phyloP scores from a whole-genome alignment of 2,329 filamentous ascomycete species.

The Delphinella strobiligena region DNA sequence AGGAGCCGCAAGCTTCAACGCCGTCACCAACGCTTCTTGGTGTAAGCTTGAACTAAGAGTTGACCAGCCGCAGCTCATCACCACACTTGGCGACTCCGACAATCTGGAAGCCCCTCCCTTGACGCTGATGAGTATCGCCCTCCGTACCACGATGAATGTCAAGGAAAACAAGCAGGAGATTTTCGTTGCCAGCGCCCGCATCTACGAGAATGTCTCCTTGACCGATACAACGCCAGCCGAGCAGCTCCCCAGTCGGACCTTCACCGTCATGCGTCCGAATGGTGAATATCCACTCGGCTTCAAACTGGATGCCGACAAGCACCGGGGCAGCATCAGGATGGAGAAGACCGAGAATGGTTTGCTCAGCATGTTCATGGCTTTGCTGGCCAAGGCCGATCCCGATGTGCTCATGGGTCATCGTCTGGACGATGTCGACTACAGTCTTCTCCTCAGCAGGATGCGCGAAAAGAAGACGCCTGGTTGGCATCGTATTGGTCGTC shows the following conservation, averaged over 20 bases:
- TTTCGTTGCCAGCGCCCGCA: constrained; percentile 74
- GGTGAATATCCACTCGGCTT: constrained; percentile 78
- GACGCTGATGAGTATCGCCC: constrained; percentile 88
- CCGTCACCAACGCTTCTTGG: constrained; percentile 86
- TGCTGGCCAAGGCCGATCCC: constrained; percentile 78
- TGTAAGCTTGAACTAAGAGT: constrained; percentile 89
- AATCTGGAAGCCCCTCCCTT: constrained; percentile 73
- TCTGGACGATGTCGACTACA: constrained; percentile 95
- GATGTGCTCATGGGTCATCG: constrained; percentile 91
- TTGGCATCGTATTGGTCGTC: constrained; percentile 84
- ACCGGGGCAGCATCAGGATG: constrained; percentile 64
- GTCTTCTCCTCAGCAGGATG: constrained; percentile 73
- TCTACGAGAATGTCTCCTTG: constrained; percentile 83
- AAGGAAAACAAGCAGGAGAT: constrained; percentile 97
- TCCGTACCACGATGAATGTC: constrained; percentile 78
- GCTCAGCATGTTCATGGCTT: constrained; percentile 76
- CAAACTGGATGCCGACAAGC: constrained; percentile 62
- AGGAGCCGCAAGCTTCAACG: constrained; percentile 63
- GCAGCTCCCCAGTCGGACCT: constrained; percentile 77
- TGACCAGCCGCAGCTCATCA: constrained; percentile 64
- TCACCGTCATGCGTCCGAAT: constrained; percentile 79
- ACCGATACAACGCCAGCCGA: constrained; percentile 81
- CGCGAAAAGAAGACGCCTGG: constrained; percentile 83
- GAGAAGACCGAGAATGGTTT: constrained; percentile 78
- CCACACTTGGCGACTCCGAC: constrained; percentile 62